These are phyloP conservation scores for Scenedesmus sp. DNA, from an alignment of 163 green algal species.

Conservation along the genomic window DNA sequence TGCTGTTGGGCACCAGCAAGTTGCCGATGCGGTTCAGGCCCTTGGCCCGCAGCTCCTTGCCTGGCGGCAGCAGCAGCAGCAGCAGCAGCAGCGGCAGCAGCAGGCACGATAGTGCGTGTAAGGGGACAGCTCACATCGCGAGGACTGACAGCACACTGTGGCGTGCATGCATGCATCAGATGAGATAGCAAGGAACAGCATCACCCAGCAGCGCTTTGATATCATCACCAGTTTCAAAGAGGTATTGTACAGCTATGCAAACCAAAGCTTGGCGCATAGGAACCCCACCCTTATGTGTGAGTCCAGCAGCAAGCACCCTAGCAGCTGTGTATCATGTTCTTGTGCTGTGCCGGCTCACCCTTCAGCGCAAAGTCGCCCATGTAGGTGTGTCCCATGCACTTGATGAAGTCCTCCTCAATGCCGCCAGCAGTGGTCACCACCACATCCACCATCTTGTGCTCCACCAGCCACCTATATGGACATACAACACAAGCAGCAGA, in stretches of 20 bases:
- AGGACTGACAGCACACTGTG: background rate
- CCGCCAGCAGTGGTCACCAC: slow-evolving; percentile 96
- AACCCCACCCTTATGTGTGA: background rate
- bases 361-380: slow-evolving; percentile 95
- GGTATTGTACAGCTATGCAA: background rate
- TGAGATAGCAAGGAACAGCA: no score
- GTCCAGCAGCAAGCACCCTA: background rate
- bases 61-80: slow-evolving; percentile 46
- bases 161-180: background rate
- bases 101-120: no score
- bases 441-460: slow-evolving; percentile 95
- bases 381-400: slow-evolving; percentile 97
- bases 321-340: background rate
- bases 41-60: slow-evolving; percentile 83
- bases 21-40: slow-evolving; percentile 99
- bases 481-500: slow-evolving; percentile 9
- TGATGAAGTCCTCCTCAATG: slow-evolving; percentile 99
- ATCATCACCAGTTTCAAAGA: background rate
- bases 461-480: slow-evolving; percentile 80
- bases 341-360: slow-evolving; percentile 50
- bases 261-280: no score
- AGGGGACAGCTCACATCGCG: background rate
- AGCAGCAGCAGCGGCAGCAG: background rate
- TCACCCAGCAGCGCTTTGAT: no score
- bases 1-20: slow-evolving; percentile 98